Base-by-base conservation (phyloP, 2,329 filamentous ascomycete species). In the Monosporascus sp. region DNA sequence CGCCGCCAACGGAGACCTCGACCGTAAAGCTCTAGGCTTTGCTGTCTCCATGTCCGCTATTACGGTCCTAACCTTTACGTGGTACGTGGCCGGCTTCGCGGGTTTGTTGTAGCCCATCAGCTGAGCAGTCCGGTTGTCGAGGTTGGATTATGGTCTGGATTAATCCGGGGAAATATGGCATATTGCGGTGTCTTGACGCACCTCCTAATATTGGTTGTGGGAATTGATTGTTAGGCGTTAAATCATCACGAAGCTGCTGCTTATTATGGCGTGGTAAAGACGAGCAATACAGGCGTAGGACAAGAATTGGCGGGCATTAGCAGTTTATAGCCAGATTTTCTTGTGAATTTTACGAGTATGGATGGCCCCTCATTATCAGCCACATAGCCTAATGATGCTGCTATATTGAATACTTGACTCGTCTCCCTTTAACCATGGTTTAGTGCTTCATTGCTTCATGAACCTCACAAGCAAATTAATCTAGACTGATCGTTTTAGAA, bases 51-150 rank as follows among this genome's bases (percentile, higher is more conserved):
- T 84, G 78, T 75, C 77, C 59, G 48, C 78, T 34, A 64, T 83
- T 44, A 85, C 82, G 1, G 70, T 85, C 4, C 57, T 81, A 31
- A 82, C 79, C 64, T 85, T 86, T 58, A 84, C 82, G 31, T 85
- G 82, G 82, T 85, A 85, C 60, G 80, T 84, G 38, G 73, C 73
- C 24, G 81, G 82, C 2, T 63, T 81, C 11, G 72, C 68, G 8
- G 61, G 72, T 37, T 64, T 73, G 24, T 44, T 65, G 50, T 68
- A 63, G 52, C 27, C 15, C 24, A 42, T 17, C 22, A 34, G 34
- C 47, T 45, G 34, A 36, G n/a, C 38, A 34, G 4, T 39, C 17
- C 9, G 17, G 9, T 45, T 5, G 7, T 37, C 42, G 24, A 25
- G 11, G 7, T 34, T 34, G 36, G 15, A 8, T 22, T 18, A 15